Base-by-base conservation (phyloP, 331 rosid genomes). In the Dryas integrifolia region DNA sequence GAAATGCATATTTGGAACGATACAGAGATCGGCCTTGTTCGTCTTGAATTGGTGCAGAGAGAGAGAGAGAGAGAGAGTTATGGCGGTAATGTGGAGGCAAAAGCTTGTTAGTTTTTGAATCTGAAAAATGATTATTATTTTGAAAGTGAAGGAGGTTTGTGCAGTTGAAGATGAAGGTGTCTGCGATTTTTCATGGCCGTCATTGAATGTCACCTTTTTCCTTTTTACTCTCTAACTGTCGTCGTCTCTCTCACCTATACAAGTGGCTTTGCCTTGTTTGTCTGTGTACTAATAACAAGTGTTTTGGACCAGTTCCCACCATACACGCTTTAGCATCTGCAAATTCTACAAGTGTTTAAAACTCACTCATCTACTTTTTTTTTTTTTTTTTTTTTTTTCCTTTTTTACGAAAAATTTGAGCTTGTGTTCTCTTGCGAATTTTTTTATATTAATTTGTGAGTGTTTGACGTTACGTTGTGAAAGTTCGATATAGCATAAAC, bases 121-220 rank as follows among this genome's bases (percentile, higher is more conserved):
- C 13, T 44, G 4, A n/a, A 15, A 40, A 47, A 35, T 21, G 24
- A 21, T 21, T 21, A 21, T 21, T 21, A 21, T 21, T 21, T 82
- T 83, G 86, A 68, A 70, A 51, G 74, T 69, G 85, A 63, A 84
- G 83, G 78, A 52, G 56, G 50, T 57, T 61, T 72, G 82, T 67
- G 77, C 72, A 63, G 86, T 79, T 77, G 70, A 82, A 35, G 75
- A 50, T 69, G 63, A 53, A 61, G 65, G 64, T 26, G 58, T 55
- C 43, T 48, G 82, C 91, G 89, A 86, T 53, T 65, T 88, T 88
- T 82, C 82, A 82, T 86, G 88, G 73, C 78, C 49, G 67, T 84
- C 82, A 62, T 81, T 75, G 39, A 65, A 77, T 16, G 64, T 55
- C 64, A 69, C 76, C 76, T 6, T 30, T 21, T 44, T 43, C 58